Evolutionary conservation across 176 grass and related monocot species (phyloP).

Genomic region (Aegilops tauschii): DNA sequence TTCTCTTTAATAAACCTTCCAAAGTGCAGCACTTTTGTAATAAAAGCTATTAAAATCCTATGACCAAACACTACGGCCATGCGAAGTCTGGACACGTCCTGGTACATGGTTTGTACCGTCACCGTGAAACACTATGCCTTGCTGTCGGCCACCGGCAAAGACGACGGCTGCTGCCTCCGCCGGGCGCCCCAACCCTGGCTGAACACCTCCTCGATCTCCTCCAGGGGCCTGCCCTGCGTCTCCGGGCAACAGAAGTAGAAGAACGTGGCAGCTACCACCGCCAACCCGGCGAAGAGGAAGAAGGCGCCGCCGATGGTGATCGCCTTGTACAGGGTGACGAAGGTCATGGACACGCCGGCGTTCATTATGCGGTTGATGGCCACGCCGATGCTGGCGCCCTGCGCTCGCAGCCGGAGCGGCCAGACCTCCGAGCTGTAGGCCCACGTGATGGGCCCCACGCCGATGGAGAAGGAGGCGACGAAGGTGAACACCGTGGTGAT

Average conservation of each 20-base stretch:
- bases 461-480: slow-evolving; percentile 58
- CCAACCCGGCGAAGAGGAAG: slow-evolving; percentile 51
- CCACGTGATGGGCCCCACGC: slow-evolving; percentile 59
- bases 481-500: slow-evolving; percentile 41
- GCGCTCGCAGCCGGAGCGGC: slow-evolving; percentile 37
- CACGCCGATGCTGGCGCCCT: slow-evolving; percentile 17
- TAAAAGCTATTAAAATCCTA: no score
- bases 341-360: slow-evolving; percentile 56
- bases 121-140: neutral
- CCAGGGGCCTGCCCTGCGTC: slow-evolving; percentile 42
- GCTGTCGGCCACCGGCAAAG: neutral
- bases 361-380: slow-evolving; percentile 49
- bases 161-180: neutral
- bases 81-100: no score
- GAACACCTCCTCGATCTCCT: slow-evolving; percentile 49
- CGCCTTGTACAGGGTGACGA: slow-evolving; percentile 46
- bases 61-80: neutral
- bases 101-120: no score
- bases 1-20: no score
- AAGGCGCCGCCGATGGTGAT: slow-evolving; percentile 59
- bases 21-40: no score
- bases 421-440: slow-evolving; percentile 59
- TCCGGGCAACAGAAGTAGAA: slow-evolving; percentile 43
- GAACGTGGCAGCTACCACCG: slow-evolving; percentile 26
- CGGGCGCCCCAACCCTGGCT: neutral